Conservation (phyloP, 345 rosid species). For the Boechera stricta region DNA sequence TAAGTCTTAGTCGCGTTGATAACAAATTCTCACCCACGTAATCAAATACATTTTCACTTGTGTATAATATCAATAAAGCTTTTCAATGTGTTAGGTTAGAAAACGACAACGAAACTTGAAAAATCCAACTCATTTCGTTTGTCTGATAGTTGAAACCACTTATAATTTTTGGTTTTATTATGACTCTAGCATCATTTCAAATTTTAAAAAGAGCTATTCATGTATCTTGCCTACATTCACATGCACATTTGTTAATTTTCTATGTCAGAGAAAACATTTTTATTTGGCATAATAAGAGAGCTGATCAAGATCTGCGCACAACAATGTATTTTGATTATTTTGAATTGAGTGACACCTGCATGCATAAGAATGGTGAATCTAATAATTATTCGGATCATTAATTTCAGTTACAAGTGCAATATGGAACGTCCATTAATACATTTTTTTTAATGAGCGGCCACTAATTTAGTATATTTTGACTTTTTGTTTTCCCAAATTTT, state of each 20-base stretch:
- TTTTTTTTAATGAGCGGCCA: too few species aligned
- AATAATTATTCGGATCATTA: too few species aligned
- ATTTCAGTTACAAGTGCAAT: too few species aligned
- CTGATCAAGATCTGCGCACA: conserved; percentile 8
- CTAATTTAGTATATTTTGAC: too few species aligned
- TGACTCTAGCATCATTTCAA: neutral
- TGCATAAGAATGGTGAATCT: conserved; percentile 16
- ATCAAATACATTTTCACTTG: conserved; percentile 35
- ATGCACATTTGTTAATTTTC: conserved; percentile 7
- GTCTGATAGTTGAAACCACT: conserved; percentile 27
- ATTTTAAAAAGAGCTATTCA: neutral
- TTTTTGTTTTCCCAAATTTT: too few species aligned
- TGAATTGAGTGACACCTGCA: conserved; percentile 37
- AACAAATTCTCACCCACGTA: conserved; percentile 39
- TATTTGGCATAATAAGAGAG: conserved; percentile 3
- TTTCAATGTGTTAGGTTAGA: conserved; percentile 37
- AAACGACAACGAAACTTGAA: conserved; percentile 12
- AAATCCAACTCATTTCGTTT: conserved; percentile 26
- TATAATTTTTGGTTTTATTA: conserved; percentile 4
- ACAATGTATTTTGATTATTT: neutral
- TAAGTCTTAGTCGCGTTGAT: conserved; percentile 38
- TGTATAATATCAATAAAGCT: neutral
- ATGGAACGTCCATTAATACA: too few species aligned
- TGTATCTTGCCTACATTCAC: conserved; percentile 25
- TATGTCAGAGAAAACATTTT: neutral